Conservation (phyloP, 2,329 filamentous ascomycete genomes). For the Penicillium capsulatum region DNA sequence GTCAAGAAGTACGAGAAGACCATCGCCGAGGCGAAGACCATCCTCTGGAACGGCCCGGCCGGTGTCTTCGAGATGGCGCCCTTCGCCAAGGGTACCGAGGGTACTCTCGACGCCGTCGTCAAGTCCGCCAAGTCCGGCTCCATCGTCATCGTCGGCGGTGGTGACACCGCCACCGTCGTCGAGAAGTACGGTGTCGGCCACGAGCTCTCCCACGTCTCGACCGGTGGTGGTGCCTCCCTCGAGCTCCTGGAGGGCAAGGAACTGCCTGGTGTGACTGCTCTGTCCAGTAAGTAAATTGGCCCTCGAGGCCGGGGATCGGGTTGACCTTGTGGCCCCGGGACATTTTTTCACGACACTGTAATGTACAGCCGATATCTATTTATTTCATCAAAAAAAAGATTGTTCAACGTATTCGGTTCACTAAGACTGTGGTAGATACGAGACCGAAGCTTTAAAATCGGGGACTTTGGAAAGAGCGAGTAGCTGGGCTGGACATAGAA, state of each 20-base stretch:
- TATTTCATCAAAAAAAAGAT: constrained; percentile 4
- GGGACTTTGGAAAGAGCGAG: neutral
- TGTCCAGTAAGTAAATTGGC: constrained; percentile 65
- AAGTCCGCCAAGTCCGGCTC: constrained; percentile 74
- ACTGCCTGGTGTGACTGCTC: constrained; percentile 84
- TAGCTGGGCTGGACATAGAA: neutral
- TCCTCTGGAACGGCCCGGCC: constrained; percentile 97
- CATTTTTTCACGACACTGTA: constrained; percentile 30
- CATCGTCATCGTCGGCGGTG: constrained; percentile 97
- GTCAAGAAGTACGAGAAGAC: constrained; percentile 82
- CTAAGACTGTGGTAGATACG: constrained; percentile 29
- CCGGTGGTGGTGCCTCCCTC: constrained; percentile 88
- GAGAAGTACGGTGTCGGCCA: constrained; percentile 95
- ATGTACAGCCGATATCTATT: constrained; percentile 32
- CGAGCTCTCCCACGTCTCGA: constrained; percentile 97
- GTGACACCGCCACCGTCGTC: constrained; percentile 95
- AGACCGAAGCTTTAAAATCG: constrained; percentile 27
- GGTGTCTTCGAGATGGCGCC: constrained; percentile 97
- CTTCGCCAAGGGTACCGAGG: constrained; percentile 89
- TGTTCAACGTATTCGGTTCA: constrained; percentile 6
- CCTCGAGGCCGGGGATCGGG: neutral
- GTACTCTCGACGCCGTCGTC: constrained; percentile 83
- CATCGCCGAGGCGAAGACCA: constrained; percentile 85
- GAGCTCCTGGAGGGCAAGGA: constrained; percentile 98
- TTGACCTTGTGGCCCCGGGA: neutral